A percentile compares a stretch with the other conserved stretches of the same genome.
Conservation (phyloP, 257 asterid genomes). For the Solanum megistacrolobum region DNA sequence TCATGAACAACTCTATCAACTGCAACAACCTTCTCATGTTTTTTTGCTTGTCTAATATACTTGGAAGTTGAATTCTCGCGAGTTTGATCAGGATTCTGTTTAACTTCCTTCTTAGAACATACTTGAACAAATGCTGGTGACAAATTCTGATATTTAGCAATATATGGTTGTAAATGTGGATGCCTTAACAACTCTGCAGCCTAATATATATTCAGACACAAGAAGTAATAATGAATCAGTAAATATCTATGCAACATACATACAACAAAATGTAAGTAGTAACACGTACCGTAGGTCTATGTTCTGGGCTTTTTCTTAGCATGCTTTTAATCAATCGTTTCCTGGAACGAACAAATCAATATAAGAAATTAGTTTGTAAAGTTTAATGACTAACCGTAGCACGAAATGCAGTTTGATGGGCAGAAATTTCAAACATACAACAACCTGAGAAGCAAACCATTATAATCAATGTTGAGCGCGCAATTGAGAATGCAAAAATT, state of each 20-base stretch:
- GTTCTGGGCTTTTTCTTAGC: slow-evolving; percentile 73
- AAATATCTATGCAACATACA: neutral
- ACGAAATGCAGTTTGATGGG: slow-evolving; percentile 71
- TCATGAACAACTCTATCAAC: neutral
- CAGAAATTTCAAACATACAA: slow-evolving; percentile 90
- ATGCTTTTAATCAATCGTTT: slow-evolving; percentile 73
- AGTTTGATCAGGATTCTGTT: neutral
- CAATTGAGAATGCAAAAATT: neutral
- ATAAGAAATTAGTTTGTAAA: neutral
- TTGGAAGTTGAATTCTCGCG: neutral
- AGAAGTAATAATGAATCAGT: neutral
- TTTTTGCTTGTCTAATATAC: slow-evolving; percentile 8
- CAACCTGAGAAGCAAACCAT: slow-evolving; percentile 43
- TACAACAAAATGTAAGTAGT: neutral
- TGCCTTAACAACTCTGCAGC: slow-evolving; percentile 88
- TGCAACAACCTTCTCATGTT: neutral
- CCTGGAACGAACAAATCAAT: slow-evolving; percentile 21
- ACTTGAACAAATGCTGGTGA: slow-evolving; percentile 49
- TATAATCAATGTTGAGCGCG: neutral
- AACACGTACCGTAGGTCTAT: slow-evolving; percentile 77
- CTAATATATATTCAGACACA: slow-evolving; percentile 15
- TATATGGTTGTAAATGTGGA: slow-evolving; percentile 58
- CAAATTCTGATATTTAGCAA: slow-evolving; percentile 37
- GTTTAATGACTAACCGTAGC: slow-evolving; percentile 44
- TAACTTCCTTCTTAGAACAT: slow-evolving; percentile 15